These are phyloP conservation scores for Pichia californica DNA, from an alignment of 805 yeast genomes.

Conservation along the genomic window DNA sequence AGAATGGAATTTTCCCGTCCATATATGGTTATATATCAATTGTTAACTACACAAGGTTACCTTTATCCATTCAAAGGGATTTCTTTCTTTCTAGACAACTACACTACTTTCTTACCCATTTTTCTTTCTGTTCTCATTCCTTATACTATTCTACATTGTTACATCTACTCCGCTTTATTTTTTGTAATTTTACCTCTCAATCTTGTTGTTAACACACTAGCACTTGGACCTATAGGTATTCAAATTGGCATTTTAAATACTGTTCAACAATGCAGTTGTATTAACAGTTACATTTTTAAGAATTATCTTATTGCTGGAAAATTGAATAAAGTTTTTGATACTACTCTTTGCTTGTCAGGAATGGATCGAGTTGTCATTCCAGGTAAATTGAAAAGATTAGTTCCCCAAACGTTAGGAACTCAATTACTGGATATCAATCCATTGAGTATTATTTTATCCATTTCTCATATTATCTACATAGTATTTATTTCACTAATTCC, in stretches of 20 bases:
- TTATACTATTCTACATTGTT: conserved; percentile 16
- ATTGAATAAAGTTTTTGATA: conserved; percentile 22
- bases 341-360: conserved; percentile 23
- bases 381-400: conserved; percentile 28
- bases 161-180: conserved; percentile 17
- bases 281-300: conserved; percentile 20
- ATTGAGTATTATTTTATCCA: conserved; percentile 1
- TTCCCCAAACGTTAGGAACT: conserved; percentile 23
- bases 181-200: conserved; percentile 21
- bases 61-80: conserved; percentile 24
- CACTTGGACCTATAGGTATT: conserved; percentile 26
- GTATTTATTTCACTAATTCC: conserved; percentile 21
- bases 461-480: conserved; percentile 9
- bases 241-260: conserved; percentile 20
- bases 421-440: conserved; percentile 11
- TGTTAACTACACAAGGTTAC: conserved; percentile 13
- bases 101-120: conserved; percentile 23
- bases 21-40: conserved; percentile 13
- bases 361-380: conserved; percentile 27
- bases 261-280: conserved; percentile 21
- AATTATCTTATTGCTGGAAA: conserved; percentile 23
- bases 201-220: conserved; percentile 14
- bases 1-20: conserved; percentile 22
- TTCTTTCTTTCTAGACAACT: conserved; percentile 19
- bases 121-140: conserved; percentile 22